Base-by-base conservation (phyloP, 495 filamentous ascomycete genomes). In the Elasticomyces elasticus region DNA sequence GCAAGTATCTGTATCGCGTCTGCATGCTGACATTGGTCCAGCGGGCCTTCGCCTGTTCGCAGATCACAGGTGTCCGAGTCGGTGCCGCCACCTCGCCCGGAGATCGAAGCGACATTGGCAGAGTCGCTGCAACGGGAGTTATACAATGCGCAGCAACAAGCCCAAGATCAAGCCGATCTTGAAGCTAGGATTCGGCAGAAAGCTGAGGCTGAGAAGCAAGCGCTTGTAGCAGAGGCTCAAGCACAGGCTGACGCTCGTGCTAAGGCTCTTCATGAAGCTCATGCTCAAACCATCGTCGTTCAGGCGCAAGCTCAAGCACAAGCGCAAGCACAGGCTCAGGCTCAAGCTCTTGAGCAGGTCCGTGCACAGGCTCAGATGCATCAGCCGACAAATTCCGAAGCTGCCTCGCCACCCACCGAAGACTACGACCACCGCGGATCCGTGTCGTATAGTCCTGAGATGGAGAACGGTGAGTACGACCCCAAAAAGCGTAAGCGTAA, bases 401-500 rank as follows among this genome's bases (percentile, higher is more conserved):
- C 20, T 5, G 12, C 17, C 17, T 23, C 23, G 1, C 43, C 52
- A 5, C 51, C 56, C 3, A 23, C 20, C 9, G 37, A 51, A 12
- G 28, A 23, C 3, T 25, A 51, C 15, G 40, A 43, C 20, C 46
- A 51, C 22, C 10, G 23, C 3, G n/a, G n/a, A 6, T 28, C 24
- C 3, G n/a, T 5, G 10, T 7, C 13, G 24, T 53, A 57, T 25
- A 52, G 54, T 28, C 54, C 54, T 1, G 54, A 57, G 1, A 47
- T 45, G 23, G 17, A 27, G 4, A 17, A 35, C 11, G 23, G n/a
- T 13, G 35, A 23, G 2, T 35, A 49, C n/a, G 57, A 60, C 25
- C 5, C 46, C 1, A 63, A 63, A 48, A 50, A 52, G 22, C 49
- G 61, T 17, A 63, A 63, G 41, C 47, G 61, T 13, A 50, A 54